phyloP scores from a whole-genome alignment of 225 moss, liverwort and hornwort species.

The Takakia lepidozioides region DNA sequence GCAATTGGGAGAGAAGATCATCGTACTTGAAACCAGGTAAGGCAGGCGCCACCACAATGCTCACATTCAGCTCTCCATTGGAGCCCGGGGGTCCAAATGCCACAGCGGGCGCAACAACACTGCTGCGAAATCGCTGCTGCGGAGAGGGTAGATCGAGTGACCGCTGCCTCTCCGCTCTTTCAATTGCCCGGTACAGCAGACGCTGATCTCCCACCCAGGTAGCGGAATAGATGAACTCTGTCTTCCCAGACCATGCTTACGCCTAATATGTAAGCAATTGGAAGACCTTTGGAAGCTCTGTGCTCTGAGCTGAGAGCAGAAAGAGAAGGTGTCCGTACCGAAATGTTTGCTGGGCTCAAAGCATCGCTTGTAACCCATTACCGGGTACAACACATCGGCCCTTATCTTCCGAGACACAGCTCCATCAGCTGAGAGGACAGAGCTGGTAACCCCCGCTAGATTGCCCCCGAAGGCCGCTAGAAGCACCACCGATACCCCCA shows the following conservation, averaged over 20 bases:
- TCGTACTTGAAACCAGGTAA: constrained; percentile 66
- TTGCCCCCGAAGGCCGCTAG: constrained; percentile 66
- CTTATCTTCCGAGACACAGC: constrained; percentile 46
- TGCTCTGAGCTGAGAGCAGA: too few species aligned
- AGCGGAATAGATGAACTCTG: constrained; percentile 75
- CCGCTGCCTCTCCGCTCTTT: constrained; percentile 70
- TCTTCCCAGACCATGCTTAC: too few species aligned
- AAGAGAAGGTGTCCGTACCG: constrained; percentile 19
- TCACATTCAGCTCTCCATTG: constrained; percentile 76
- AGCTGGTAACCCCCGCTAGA: constrained; percentile 64
- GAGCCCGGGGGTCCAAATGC: constrained; percentile 89
- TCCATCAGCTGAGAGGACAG: constrained; percentile 51
- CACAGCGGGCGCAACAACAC: constrained; percentile 59
- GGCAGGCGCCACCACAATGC: constrained; percentile 74
- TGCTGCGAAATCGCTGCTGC: constrained; percentile 15
- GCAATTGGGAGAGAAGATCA: too few species aligned
- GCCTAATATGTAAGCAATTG: too few species aligned
- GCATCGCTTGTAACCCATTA: constrained; percentile 78
- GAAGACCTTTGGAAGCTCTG: too few species aligned
- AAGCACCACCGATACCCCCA: constrained; percentile 49
- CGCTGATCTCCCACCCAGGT: constrained; percentile 94
- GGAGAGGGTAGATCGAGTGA: constrained; percentile 61
- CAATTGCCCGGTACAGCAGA: constrained; percentile 68
- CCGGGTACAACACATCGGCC: constrained; percentile 70
- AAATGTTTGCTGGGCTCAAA: constrained; percentile 72